Conservation (phyloP, 306 rosid genomes). For the Dryas octopetala region DNA sequence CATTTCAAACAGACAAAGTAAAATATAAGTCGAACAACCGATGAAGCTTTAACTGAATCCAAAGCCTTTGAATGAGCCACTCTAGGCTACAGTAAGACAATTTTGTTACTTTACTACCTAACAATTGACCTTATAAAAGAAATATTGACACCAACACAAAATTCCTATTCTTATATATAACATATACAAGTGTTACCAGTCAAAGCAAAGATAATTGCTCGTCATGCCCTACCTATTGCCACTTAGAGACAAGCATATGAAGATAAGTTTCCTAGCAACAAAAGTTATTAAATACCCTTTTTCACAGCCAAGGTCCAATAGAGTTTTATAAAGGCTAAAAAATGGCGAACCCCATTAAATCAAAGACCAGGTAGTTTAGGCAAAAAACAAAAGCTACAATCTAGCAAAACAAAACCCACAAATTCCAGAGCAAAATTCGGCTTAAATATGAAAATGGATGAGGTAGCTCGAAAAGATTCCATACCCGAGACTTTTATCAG, state of each 20-base stretch:
- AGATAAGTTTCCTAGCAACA: not conserved
- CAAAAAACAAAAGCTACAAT: not conserved
- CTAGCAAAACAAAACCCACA: not conserved
- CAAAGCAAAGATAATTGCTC: not conserved
- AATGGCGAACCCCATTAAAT: not conserved
- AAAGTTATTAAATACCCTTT: not conserved
- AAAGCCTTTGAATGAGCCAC: not conserved
- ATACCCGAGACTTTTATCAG: conserved; percentile 59
- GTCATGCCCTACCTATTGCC: not conserved
- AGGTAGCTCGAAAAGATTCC: conserved; percentile 13
- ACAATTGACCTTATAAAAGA: not conserved
- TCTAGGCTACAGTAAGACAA: not conserved
- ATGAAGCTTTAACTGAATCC: no score
- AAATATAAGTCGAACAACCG: not conserved
- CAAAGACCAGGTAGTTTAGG: not conserved
- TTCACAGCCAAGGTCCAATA: not conserved
- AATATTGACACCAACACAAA: no score
- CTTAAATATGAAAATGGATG: not conserved
- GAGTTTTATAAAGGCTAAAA: not conserved
- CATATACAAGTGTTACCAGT: not conserved
- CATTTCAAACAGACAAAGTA: not conserved
- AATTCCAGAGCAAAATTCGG: not conserved
- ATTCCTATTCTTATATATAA: no score
- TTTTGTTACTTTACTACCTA: conserved; percentile 7
- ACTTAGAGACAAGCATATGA: not conserved